Evolutionary conservation across 352 stramenopile genomes (phyloP).

Genomic region (Phytophthora pisi): DNA sequence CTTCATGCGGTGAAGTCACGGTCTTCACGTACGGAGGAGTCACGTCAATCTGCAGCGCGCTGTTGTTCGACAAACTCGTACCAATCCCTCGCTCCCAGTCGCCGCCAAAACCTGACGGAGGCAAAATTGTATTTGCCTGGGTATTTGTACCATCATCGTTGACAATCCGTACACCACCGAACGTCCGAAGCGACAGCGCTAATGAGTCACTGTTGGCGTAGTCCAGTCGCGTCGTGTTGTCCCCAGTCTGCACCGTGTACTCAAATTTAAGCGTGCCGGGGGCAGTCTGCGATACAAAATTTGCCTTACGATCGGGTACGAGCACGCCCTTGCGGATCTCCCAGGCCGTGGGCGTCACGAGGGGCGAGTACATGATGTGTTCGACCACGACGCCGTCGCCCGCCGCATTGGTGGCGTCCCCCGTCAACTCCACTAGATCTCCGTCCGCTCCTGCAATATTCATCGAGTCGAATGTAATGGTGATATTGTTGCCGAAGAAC

Average conservation of each 20-base stretch:
- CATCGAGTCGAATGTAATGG: conserved; percentile 75
- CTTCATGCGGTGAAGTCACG: conserved; percentile 61
- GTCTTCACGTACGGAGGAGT: conserved; percentile 46
- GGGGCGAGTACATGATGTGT: conserved; percentile 47
- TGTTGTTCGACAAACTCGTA: conserved; percentile 62
- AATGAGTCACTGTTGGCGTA: conserved; percentile 74
- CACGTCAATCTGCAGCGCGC: conserved; percentile 58
- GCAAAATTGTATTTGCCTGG: conserved; percentile 50
- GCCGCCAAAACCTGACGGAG: conserved; percentile 49
- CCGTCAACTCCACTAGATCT: conserved; percentile 67
- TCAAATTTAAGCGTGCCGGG: conserved; percentile 60
- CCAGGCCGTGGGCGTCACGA: conserved; percentile 53
- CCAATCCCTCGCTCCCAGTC: conserved; percentile 69
- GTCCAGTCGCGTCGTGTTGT: conserved; percentile 65
- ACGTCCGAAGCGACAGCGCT: conserved; percentile 38
- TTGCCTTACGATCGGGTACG: conserved; percentile 43
- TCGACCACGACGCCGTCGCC: conserved; percentile 48
- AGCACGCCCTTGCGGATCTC: conserved; percentile 69
- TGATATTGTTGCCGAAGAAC: conserved; percentile 86
- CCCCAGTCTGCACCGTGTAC: conserved; percentile 66
- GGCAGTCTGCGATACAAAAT: conserved; percentile 36
- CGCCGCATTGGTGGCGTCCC: conserved; percentile 48
- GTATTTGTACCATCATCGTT: conserved; percentile 42
- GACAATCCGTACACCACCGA: conserved; percentile 34
- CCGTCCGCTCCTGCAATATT: conserved; percentile 70